Evolutionary conservation across 2,329 filamentous ascomycete genomes (phyloP), one percentile per base, ranked within the genome.

Genomic region (Ceratocystis smalleyi): DNA sequence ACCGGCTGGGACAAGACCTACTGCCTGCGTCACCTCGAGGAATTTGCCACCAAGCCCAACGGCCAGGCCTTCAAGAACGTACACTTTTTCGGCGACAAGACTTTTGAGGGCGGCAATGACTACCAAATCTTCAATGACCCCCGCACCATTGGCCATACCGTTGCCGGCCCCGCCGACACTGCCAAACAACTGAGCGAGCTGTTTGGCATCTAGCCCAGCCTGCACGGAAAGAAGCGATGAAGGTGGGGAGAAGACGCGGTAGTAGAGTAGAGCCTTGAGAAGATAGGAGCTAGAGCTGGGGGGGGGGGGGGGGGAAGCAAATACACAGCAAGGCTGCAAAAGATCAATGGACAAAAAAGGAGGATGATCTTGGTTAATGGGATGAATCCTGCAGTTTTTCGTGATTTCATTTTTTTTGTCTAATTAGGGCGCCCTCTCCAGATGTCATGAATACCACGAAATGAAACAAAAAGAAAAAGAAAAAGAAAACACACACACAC

Each of bases 1-100:
- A 83, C 79, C 1, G 94, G 94, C 72, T 99, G 94, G 94, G 94
- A 99, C 78, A 99, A 97, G 85, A 96, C 89, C 8, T 99, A 96
- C 81, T 96, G 91, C 78, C 80, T 97, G 69, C 79, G 83, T 70
- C 91, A 96, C 76, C 79, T 97, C 67, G 89, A 94, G 77, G 81
- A 81, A 68, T 91, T 96, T 75, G 85, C 87, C 68, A 77, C 81
- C 77, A 79, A 81, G 73, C 79, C 81, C 49, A 85, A 83, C 71
- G 86, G 87, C 68, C 78, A 95, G 68, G 77, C 85, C 27, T 97
- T 92, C 80, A 89, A 84, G 69, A 92, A 83, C 55, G 87, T 97
- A 70, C 94, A 97, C 80, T 97, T 97, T 82, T 99, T 97, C 71
- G 94, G 94, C 69, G 94, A 99, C 81, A 99, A 97, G 85, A 89